Evolutionary conservation across 164 flowering plant species (phyloP).

Genomic region (Nymphaea thermarum): DNA sequence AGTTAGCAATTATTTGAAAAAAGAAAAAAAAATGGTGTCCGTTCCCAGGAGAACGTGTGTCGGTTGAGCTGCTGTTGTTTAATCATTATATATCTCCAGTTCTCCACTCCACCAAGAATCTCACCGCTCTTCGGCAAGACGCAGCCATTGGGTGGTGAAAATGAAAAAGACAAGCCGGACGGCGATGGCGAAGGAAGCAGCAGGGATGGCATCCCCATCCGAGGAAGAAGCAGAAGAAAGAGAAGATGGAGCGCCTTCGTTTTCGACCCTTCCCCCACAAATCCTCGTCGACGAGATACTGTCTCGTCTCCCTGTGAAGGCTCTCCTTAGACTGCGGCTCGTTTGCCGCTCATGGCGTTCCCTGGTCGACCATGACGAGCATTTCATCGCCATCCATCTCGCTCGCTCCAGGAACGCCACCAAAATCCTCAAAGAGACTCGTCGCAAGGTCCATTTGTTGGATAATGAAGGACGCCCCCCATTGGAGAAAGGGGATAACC

Average conservation of each 20-base stretch:
- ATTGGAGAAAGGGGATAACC: not conserved
- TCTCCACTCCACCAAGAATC: too few species aligned
- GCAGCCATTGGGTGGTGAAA: not conserved
- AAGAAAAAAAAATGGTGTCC: too few species aligned
- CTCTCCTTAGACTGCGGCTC: not conserved
- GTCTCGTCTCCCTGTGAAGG: not conserved
- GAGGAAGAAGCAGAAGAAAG: not conserved
- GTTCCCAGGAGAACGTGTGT: too few species aligned
- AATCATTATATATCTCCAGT: too few species aligned
- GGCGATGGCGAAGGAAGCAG: not conserved
- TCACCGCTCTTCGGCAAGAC: too few species aligned
- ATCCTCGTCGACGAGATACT: not conserved
- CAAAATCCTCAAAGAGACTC: not conserved
- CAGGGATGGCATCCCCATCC: not conserved
- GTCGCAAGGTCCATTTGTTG: not conserved
- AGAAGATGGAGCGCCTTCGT: not conserved
- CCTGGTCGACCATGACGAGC: not conserved
- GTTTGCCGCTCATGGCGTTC: not conserved
- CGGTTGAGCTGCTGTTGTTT: too few species aligned
- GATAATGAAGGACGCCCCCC: not conserved
- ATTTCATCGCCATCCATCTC: not conserved
- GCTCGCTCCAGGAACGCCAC: not conserved
- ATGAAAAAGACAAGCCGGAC: not conserved
- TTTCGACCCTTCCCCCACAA: not conserved
- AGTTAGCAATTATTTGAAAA: too few species aligned